These are phyloP conservation scores for Suillus placidus DNA, from an alignment of 768 basidiomycete genomes.

Conservation along the genomic window DNA sequence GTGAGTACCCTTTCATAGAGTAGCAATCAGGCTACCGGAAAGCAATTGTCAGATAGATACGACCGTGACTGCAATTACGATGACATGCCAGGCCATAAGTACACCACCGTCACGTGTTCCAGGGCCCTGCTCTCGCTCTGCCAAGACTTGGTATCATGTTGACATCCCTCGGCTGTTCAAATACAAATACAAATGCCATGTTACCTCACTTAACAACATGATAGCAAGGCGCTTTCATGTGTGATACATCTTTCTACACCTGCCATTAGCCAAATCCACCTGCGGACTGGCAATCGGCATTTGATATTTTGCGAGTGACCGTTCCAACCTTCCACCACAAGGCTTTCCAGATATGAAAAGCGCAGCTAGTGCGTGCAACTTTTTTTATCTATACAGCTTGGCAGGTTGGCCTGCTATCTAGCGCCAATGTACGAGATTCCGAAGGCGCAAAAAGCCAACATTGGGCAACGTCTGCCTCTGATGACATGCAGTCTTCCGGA, in stretches of 20 bases:
- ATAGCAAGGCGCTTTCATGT: not conserved
- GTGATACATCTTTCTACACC: not conserved
- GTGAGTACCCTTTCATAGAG: not conserved
- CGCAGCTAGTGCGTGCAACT: not conserved
- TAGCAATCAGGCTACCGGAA: not conserved
- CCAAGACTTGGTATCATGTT: not conserved
- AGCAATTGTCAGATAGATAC: not conserved
- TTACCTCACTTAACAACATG: not conserved
- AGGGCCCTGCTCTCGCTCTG: not conserved
- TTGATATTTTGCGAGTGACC: not conserved
- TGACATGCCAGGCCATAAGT: too few relatives aligned
- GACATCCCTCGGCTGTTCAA: not conserved
- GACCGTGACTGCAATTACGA: not conserved
- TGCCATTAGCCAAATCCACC: not conserved
- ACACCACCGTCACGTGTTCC: not conserved
- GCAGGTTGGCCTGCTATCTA: not conserved
- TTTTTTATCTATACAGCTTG: conserved; percentile 2
- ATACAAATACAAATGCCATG: not conserved
- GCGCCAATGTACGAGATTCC: not conserved
- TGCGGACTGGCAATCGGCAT: not conserved
- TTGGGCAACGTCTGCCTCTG: not conserved
- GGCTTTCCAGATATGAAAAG: not conserved
- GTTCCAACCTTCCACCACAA: not conserved
- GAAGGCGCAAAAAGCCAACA: not conserved
- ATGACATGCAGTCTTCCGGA: not conserved